A percentile compares a stretch with the other conserved stretches of the same genome.
Evolutionary conservation across 2,329 filamentous ascomycete genomes (phyloP).

Genomic region (Botrytis elliptica): DNA sequence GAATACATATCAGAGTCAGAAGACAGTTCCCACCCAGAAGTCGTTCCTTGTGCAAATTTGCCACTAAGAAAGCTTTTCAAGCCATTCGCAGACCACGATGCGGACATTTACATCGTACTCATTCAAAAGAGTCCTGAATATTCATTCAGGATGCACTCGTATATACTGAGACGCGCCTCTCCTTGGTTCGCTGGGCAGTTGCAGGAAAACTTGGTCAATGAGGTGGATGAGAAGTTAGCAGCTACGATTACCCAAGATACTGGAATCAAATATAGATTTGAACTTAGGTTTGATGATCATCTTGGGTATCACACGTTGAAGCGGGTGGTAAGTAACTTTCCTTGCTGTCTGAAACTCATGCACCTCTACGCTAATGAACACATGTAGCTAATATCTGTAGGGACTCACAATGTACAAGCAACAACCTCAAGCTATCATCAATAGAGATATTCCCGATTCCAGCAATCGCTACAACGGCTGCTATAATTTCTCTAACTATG

Average conservation of each 20-base stretch:
- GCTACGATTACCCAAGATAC: rapidly evolving
- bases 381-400: not conserved
- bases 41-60: not conserved
- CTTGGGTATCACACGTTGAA: not conserved
- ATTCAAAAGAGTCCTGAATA: too few relatives aligned
- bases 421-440: not conserved
- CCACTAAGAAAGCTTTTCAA: not conserved
- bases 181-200: not conserved
- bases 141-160: not conserved
- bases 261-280: constrained; percentile 4
- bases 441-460: too few relatives aligned
- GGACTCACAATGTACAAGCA: not conserved
- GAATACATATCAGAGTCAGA: too few relatives aligned
- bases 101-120: constrained; percentile 3
- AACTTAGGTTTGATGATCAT: not conserved
- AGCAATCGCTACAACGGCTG: not conserved
- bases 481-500: too few relatives aligned
- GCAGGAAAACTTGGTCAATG: not conserved
- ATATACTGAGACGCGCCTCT: not conserved
- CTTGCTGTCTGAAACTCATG: not conserved
- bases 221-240: not conserved
- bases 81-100: not conserved
- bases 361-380: not conserved
- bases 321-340: not conserved
- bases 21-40: too few relatives aligned